Base-by-base conservation (phyloP, 2,329 filamentous ascomycete genomes). In the Cytospora schulzeri region DNA sequence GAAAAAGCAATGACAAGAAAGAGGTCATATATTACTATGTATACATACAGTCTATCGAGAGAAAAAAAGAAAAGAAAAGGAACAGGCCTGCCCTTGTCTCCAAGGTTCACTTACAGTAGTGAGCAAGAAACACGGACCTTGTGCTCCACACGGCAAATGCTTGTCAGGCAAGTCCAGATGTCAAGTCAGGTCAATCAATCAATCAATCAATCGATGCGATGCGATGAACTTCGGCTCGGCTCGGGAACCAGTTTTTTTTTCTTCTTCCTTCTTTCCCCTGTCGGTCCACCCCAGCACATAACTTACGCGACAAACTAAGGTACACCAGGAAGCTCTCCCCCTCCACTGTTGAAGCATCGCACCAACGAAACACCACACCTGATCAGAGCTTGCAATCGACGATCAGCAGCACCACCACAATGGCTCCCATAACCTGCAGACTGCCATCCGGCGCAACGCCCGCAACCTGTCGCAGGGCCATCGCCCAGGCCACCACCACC, bases 341-440 rank as follows among this genome's bases (percentile, higher is more conserved):
- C n/a, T 22, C n/a, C 29, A n/a, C n/a, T n/a, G n/a, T n/a, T n/a
- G n/a, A n/a, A n/a, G n/a, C n/a, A n/a, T n/a, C n/a, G n/a, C 14
- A 35, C n/a, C 15, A 24, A 26, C 24, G 15, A 38, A 31, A 52
- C 28, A 60, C 14, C 19, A 12, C 11, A 52, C n/a, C n/a, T n/a
- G 22, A 52, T 9, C n/a, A 15, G 38, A n/a, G 45, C 5, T 4
- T 15, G 19, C 31, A 38, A 24, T 3, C 45, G n/a, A 24, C 7
- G 53, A 31, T 45, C 33, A 22, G n/a, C 63, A 45, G 24, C 28
- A 29, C 28, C 63, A 45, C 29, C 28, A 29, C 28, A 38, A 62
- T 52, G 62, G 22, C 50, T 48, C 29, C 54, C 8, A 62, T 66
- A 33, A 54, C 65, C 11, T 51, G 53, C 29, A 59, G 57, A 57